Conservation (phyloP, 495 filamentous ascomycete genomes). For the Podospora tetraspora region DNA sequence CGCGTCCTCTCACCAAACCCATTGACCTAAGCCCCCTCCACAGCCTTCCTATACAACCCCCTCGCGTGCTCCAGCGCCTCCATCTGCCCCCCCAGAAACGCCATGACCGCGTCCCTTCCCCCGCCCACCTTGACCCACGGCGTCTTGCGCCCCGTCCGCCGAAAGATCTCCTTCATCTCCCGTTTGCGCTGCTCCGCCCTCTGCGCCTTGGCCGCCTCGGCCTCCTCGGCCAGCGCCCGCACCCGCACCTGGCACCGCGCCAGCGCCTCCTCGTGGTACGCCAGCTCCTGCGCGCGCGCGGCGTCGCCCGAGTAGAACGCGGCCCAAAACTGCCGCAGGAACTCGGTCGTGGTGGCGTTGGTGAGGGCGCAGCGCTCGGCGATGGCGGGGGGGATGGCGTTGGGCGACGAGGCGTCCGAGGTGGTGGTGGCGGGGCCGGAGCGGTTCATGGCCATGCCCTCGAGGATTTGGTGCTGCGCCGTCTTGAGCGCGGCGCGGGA, state of each 20-base stretch:
- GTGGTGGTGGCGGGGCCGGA: conserved; percentile 36
- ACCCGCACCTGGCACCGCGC: conserved; percentile 72
- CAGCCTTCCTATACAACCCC: conserved; percentile 51
- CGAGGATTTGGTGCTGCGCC: conserved; percentile 54
- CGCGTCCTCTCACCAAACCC: background rate
- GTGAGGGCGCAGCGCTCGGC: conserved; percentile 75
- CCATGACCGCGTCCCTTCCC: conserved; percentile 67
- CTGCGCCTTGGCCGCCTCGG: conserved; percentile 65
- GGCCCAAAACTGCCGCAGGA: conserved; percentile 93
- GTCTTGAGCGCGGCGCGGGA: conserved; percentile 49
- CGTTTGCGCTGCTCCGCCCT: conserved; percentile 59
- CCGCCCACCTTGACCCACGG: conserved; percentile 63
- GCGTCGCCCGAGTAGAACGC: conserved; percentile 76
- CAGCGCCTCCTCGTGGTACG: conserved; percentile 71
- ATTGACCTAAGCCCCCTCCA: background rate
- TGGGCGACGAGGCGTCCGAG: conserved; percentile 40
- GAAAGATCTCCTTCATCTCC: conserved; percentile 60
- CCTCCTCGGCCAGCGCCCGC: conserved; percentile 70
- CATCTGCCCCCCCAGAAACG: conserved; percentile 66
- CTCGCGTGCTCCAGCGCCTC: conserved; percentile 60
- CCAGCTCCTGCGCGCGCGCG: conserved; percentile 67
- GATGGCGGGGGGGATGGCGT: conserved; percentile 58
- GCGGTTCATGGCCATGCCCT: conserved; percentile 42
- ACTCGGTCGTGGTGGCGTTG: conserved; percentile 88
- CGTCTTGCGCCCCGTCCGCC: conserved; percentile 64